Evolutionary conservation across 257 asterid genomes (phyloP), one percentile per base, ranked within the genome.

Genomic region (Leonotis leonurus): DNA sequence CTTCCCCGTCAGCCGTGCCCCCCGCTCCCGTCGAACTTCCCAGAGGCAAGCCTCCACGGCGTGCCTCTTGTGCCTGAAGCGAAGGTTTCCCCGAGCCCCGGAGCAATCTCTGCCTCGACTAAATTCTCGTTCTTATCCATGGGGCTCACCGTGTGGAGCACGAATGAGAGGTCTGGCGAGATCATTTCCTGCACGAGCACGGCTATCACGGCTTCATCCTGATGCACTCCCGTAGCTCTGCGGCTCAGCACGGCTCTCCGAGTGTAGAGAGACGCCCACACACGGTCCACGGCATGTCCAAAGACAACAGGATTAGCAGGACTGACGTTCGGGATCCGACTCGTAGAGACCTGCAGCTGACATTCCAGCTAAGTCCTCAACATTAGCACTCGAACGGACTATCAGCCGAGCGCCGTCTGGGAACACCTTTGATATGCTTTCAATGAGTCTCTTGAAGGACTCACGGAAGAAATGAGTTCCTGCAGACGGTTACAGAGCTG

Each of bases 311-410:
- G 86, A 50, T 79, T 77, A 13, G 86, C 77, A 18, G 69, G 96
- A 80, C 95, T 79, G 54, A 93, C 91, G 32, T 93, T 93, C 3
- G 99, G 99, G 39, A 93, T 82, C n/a, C 0, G 99, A 93, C 17
- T 87, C 99, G 44, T 93, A 89, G 4, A 93, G 95, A 8, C 99
- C 99, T 0, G 99, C 97, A 6, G 97, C 99, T 0, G 99, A 93
- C 99, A 93, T 93, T 67, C 99, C 99, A 0, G 96, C 96, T 64
- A 93, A 81, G 77, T 93, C 99, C 87, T 93, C 99, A 0, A 89
- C 99, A 40, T 89, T 93, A 3, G 99, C 99, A 44, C 99, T 93
- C 12, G 97, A 89, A 2, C 99, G 99, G 63, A 89, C 97, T 24
- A 89, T 89, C 59, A 92, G 62, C n/a, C 90, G 75, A 3, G 94